phyloP scores from a whole-genome alignment of 345 rosid species.

The Eucalyptus albens region DNA sequence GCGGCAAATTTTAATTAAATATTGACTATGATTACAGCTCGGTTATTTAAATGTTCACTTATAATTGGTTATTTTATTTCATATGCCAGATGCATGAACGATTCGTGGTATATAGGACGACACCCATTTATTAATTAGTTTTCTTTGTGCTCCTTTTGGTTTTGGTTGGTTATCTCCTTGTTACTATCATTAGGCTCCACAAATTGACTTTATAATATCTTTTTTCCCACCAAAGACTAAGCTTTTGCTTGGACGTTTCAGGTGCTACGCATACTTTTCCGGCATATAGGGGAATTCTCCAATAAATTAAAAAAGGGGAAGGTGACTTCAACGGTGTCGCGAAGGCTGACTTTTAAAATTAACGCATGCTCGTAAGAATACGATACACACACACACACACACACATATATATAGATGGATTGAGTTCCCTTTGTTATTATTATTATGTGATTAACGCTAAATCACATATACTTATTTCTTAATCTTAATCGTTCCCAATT shows the following conservation, averaged over 20 bases:
- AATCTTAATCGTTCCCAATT: neutral
- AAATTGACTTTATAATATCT: neutral
- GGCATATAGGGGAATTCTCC: neutral
- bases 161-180: neutral
- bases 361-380: neutral
- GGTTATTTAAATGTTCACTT: neutral
- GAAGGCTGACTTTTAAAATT: neutral
- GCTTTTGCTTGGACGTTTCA: neutral
- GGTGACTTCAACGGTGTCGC: neutral
- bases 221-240: neutral
- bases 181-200: neutral
- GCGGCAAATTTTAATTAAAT: neutral
- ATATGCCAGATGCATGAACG: neutral
- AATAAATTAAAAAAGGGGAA: neutral
- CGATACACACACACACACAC: rapidly evolving
- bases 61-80: neutral
- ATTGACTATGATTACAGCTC: neutral
- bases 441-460: too few relatives aligned
- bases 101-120: neutral
- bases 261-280: neutral
- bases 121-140: neutral
- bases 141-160: neutral
- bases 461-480: neutral
- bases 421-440: neutral
- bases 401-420: too few relatives aligned